Percentiles rank a stretch among this genome's conserved stretches.
Evolutionary conservation across 176 grass and related monocot species (phyloP).

Genomic region (Musa beccarii): DNA sequence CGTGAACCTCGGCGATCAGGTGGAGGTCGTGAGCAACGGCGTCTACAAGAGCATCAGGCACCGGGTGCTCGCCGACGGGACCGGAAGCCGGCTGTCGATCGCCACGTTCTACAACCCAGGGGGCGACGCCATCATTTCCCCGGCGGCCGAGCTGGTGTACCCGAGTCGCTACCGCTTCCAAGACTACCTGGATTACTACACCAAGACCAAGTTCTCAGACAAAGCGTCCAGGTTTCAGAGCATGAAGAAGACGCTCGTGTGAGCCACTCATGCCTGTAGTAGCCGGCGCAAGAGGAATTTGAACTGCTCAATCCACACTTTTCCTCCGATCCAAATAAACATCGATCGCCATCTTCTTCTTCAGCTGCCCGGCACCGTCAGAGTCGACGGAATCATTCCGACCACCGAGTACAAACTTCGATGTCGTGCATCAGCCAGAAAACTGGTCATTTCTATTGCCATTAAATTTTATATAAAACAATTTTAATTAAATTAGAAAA

Average conservation of each 20-base stretch:
- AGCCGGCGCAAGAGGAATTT: too few relatives aligned
- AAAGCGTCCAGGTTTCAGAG: slow-evolving; percentile 54
- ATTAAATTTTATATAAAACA: too few relatives aligned
- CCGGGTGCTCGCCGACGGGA: slow-evolving; percentile 32
- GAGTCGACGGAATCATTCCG: too few relatives aligned
- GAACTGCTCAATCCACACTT: too few relatives aligned
- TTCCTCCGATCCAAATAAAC: too few relatives aligned
- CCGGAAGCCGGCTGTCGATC: slow-evolving; percentile 50
- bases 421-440: too few relatives aligned
- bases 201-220: slow-evolving; percentile 67
- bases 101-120: slow-evolving; percentile 91
- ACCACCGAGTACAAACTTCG: too few relatives aligned
- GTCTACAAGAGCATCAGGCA: slow-evolving; percentile 62
- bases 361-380: too few relatives aligned
- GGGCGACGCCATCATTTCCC: slow-evolving; percentile 30
- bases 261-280: neutral
- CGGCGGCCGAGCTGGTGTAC: slow-evolving; percentile 30
- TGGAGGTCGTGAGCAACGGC: slow-evolving; percentile 82
- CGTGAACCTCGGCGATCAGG: slow-evolving; percentile 83
- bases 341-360: too few relatives aligned
- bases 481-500: too few relatives aligned
- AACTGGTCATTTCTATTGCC: too few relatives aligned
- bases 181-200: slow-evolving; percentile 73
- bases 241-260: slow-evolving; percentile 35
- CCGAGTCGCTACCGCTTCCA: slow-evolving; percentile 59